Conservation (phyloP, 345 rosid species). For the Pugionium cornutum region DNA sequence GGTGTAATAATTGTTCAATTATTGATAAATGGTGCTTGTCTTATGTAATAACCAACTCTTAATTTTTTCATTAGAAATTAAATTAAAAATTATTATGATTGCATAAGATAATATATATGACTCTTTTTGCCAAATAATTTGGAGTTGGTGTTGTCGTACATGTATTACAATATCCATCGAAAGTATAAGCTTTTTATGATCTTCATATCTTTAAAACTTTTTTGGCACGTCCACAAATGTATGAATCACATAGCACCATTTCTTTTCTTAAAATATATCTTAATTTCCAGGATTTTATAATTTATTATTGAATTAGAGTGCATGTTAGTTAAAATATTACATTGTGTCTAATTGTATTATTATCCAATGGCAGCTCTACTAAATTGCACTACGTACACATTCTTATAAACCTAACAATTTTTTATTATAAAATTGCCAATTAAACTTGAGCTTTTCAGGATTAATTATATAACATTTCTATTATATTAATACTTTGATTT, state of each 20-base stretch:
- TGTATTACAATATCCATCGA: slow-evolving; percentile 31
- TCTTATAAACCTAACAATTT: not conserved
- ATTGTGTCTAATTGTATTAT: not conserved
- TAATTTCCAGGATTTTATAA: slow-evolving; percentile 17
- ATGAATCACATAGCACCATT: slow-evolving; percentile 44
- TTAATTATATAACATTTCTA: too few species aligned
- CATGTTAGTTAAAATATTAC: not conserved
- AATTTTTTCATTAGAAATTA: slow-evolving; percentile 25
- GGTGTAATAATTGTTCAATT: slow-evolving; percentile 45
- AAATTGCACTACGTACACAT: not conserved
- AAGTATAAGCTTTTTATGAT: not conserved
- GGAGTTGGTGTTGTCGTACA: slow-evolving; percentile 44
- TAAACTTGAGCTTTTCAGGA: not conserved
- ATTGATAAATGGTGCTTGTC: slow-evolving; percentile 43
- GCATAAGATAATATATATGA: slow-evolving; percentile 21
- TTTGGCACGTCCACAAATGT: slow-evolving; percentile 44
- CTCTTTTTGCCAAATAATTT: slow-evolving; percentile 31
- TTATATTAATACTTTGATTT: too few species aligned
- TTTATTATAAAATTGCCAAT: not conserved
- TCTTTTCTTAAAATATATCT: slow-evolving; percentile 20
- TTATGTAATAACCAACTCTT: slow-evolving; percentile 38
- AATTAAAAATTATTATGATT: slow-evolving; percentile 23
- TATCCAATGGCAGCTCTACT: not conserved
- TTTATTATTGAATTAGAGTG: slow-evolving; percentile 6
- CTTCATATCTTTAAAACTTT: slow-evolving; percentile 25